Percentiles rank a stretch among this genome's conserved stretches.
phyloP scores from a whole-genome alignment of 1,284 basidiomycete species.

The Melanopsichium pennsylvanicum region DNA sequence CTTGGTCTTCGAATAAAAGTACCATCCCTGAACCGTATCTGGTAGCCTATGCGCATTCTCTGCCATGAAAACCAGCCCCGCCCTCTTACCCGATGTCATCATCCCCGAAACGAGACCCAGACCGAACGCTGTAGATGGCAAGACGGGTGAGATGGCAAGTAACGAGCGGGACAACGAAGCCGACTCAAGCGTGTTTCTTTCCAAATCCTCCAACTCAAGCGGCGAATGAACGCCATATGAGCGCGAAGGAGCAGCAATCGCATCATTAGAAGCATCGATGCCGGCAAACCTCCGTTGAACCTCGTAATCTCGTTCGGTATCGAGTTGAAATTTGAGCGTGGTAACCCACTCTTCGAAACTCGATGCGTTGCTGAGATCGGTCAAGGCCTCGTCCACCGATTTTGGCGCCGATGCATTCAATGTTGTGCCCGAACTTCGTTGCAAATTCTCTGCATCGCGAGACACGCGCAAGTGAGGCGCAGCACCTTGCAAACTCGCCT shows the following conservation, averaged over 20 bases:
- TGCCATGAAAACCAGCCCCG: slow-evolving; percentile 60
- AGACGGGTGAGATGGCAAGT: slow-evolving; percentile 32
- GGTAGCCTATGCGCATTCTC: slow-evolving; percentile 64
- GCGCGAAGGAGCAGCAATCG: slow-evolving; percentile 1
- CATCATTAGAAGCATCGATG: slow-evolving; percentile 14
- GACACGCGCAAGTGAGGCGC: slow-evolving; percentile 34
- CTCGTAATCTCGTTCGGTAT: slow-evolving; percentile 37
- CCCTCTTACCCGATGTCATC: slow-evolving; percentile 42
- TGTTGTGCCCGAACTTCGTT: not conserved
- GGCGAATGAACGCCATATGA: slow-evolving; percentile 24
- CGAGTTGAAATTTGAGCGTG: slow-evolving; percentile 36
- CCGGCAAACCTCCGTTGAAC: slow-evolving; percentile 26
- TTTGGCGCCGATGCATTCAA: slow-evolving; percentile 11
- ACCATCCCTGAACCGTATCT: slow-evolving; percentile 65
- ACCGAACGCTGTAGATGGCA: slow-evolving; percentile 47
- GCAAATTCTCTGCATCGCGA: slow-evolving; percentile 3
- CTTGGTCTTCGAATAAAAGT: slow-evolving; percentile 66
- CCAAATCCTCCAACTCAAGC: slow-evolving; percentile 13
- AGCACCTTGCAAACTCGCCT: slow-evolving; percentile 8
- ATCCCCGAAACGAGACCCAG: slow-evolving; percentile 57
- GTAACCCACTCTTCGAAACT: slow-evolving; percentile 43
- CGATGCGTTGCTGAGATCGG: slow-evolving; percentile 31
- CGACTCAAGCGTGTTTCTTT: not conserved
- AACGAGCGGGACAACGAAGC: slow-evolving; percentile 4
- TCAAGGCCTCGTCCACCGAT: slow-evolving; percentile 27